Conservation (phyloP, 371 early-diverging fungal genomes). For the Blakeslea trispora region DNA sequence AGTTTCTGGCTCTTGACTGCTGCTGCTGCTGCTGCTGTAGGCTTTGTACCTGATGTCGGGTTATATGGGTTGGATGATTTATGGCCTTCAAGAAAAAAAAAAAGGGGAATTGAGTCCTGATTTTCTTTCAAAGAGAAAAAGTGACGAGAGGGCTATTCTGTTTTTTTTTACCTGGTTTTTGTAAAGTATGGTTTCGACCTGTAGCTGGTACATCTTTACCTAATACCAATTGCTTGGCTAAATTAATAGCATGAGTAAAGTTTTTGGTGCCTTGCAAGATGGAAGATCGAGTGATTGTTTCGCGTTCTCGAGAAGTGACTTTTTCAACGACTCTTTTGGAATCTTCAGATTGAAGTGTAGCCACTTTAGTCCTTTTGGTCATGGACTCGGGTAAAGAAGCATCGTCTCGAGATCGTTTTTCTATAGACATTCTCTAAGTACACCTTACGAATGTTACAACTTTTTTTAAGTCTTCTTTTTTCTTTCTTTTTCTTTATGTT, state of each 20-base stretch:
- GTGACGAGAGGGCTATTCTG: no score
- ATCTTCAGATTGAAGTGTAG: slow-evolving; percentile 36
- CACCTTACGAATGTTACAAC: no score
- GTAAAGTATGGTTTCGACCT: slow-evolving; percentile 1
- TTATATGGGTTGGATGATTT: neutral
- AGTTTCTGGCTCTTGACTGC: slow-evolving; percentile 22
- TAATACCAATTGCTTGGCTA: slow-evolving; percentile 24
- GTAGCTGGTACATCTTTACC: slow-evolving; percentile 19
- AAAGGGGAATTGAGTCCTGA: no score
- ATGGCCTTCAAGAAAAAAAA: no score
- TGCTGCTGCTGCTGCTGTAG: slow-evolving; percentile 1
- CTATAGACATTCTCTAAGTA: neutral
- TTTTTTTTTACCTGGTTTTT: slow-evolving; percentile 21
- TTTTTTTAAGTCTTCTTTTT: neutral
- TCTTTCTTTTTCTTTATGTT: no score
- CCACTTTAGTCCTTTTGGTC: slow-evolving; percentile 36
- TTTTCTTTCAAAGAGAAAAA: no score
- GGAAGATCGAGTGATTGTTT: slow-evolving; percentile 43
- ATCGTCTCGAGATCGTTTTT: slow-evolving; percentile 43
- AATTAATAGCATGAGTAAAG: slow-evolving; percentile 22
- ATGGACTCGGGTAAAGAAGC: slow-evolving; percentile 27
- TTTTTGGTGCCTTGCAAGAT: slow-evolving; percentile 49
- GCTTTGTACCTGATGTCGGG: neutral
- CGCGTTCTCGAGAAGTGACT: slow-evolving; percentile 47
- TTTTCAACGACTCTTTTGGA: slow-evolving; percentile 35